Conservation (phyloP, 345 rosid genomes). For the Salix caprea region DNA sequence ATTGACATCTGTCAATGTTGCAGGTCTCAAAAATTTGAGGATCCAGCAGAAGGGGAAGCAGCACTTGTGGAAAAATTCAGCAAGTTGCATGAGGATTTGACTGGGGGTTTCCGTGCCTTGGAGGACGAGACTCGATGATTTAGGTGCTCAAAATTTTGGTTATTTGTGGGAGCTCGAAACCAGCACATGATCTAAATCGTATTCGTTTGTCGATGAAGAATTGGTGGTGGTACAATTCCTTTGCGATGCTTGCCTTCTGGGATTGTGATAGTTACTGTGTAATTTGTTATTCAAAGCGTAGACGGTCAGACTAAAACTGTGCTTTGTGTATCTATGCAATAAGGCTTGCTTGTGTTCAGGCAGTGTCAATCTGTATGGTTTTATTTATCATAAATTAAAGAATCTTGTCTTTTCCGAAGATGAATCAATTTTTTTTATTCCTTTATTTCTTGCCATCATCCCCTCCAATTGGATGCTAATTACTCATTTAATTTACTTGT, state of each 20-base stretch:
- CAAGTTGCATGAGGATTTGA: slow-evolving; percentile 82
- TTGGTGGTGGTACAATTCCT: slow-evolving; percentile 10
- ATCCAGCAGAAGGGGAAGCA: slow-evolving; percentile 96
- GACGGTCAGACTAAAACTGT: neutral
- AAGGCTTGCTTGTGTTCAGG: slow-evolving; percentile 24
- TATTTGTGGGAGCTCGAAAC: neutral
- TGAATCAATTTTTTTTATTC: neutral
- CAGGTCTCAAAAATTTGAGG: slow-evolving; percentile 98
- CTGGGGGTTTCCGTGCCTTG: slow-evolving; percentile 87
- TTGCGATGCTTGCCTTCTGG: slow-evolving; percentile 14
- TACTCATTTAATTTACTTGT: neutral
- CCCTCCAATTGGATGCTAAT: neutral
- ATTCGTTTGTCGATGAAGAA: neutral
- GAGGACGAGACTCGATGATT: slow-evolving; percentile 93
- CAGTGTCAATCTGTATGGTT: neutral
- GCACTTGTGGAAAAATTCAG: slow-evolving; percentile 76
- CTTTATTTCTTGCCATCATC: neutral
- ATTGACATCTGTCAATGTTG: neutral
- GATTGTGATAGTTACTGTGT: slow-evolving; percentile 13
- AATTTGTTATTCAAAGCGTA: neutral
- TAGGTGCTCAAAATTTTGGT: neutral
- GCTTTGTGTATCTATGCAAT: slow-evolving; percentile 30
- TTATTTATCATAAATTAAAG: neutral
- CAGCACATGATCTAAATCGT: slow-evolving; percentile 2
- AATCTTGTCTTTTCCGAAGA: neutral